These are phyloP conservation scores for Phoma sp. DNA, from an alignment of 2,329 filamentous ascomycete species.

Conservation along the genomic window DNA sequence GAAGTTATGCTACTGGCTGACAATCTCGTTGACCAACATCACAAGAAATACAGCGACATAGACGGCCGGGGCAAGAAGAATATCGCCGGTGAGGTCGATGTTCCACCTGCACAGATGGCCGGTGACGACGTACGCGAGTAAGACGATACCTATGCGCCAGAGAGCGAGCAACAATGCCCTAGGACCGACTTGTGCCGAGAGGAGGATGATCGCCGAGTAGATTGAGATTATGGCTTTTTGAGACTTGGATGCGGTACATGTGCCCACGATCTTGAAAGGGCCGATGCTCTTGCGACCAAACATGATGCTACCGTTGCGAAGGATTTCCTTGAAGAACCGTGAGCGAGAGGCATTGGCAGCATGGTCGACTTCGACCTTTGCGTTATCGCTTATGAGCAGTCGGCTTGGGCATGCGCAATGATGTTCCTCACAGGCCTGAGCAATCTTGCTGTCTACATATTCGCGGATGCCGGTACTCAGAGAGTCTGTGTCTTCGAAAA, in stretches of 20 bases:
- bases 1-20: neutral
- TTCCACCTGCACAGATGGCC: neutral
- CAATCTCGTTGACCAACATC: too few species aligned
- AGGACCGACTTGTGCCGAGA: too few species aligned
- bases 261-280: too few species aligned
- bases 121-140: neutral
- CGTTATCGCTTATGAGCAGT: neutral
- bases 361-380: neutral
- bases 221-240: too few species aligned
- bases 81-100: neutral
- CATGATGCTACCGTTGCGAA: neutral
- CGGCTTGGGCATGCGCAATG: neutral
- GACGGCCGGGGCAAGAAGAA: neutral
- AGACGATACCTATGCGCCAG: neutral
- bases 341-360: neutral
- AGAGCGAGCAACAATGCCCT: neutral
- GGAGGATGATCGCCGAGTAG: too few species aligned
- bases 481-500: conserved; percentile 1
- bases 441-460: conserved; percentile 20
- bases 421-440: neutral
- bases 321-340: neutral
- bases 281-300: neutral
- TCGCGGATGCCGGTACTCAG: conserved; percentile 10
- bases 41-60: neutral
- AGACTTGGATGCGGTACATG: too few species aligned